Evolutionary conservation across 176 grass and related monocot species (phyloP).

Genomic region (Leersia perrieri): DNA sequence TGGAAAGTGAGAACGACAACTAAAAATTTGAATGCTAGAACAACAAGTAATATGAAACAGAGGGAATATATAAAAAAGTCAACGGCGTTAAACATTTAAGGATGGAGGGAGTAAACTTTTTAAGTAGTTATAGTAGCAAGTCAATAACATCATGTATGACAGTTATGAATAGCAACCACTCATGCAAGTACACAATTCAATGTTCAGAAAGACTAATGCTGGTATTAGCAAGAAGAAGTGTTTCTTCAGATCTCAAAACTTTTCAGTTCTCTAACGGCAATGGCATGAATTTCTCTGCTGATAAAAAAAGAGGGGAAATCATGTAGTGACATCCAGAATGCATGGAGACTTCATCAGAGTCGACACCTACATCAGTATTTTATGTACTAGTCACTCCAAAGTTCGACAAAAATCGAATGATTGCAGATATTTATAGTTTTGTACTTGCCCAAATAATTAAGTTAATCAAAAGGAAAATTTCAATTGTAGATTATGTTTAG

Average conservation of each 20-base stretch:
- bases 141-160: neutral
- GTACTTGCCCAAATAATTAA: neutral
- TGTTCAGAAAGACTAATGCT: neutral
- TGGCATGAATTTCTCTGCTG: neutral
- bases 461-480: neutral
- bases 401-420: neutral
- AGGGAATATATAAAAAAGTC: too few species aligned
- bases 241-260: neutral
- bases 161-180: neutral
- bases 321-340: slow-evolving; percentile 8
- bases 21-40: too few species aligned
- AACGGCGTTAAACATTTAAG: too few species aligned
- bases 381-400: neutral
- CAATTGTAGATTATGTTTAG: neutral
- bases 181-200: neutral
- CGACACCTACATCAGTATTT: neutral
- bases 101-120: too few species aligned
- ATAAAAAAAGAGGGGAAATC: neutral
- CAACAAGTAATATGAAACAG: too few species aligned
- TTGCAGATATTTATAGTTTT: neutral
- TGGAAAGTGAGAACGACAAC: too few species aligned
- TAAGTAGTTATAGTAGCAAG: neutral
- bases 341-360: neutral
- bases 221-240: neutral
- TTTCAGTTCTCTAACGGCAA: neutral